A percentile compares a stretch with the other conserved stretches of the same genome.
Evolutionary conservation across 176 grass and related monocot genomes (phyloP).

Genomic region (Hsuehochloa calcarea): DNA sequence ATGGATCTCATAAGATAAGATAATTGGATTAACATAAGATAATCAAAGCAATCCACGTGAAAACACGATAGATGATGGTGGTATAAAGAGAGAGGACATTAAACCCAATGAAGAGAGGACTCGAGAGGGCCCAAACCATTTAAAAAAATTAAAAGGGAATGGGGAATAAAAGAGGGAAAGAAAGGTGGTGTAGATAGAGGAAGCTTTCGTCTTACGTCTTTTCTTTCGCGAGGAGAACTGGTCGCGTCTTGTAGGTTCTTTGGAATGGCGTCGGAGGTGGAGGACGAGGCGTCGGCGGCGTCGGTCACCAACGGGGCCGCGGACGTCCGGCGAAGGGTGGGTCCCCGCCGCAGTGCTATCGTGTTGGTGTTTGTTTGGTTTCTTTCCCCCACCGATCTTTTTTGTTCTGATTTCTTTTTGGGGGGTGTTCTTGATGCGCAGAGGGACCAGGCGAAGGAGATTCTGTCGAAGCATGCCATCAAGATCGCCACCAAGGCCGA

Average conservation of each 20-base stretch:
- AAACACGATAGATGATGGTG: too few species aligned
- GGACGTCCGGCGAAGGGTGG: slow-evolving; percentile 44
- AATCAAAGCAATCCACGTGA: too few species aligned
- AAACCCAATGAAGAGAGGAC: too few species aligned
- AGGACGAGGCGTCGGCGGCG: slow-evolving; percentile 21
- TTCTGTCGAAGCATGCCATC: slow-evolving; percentile 85
- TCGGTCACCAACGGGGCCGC: slow-evolving; percentile 29
- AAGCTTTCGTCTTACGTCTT: slow-evolving; percentile 20
- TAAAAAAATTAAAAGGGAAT: too few species aligned
- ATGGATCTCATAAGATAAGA: too few species aligned
- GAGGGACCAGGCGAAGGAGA: slow-evolving; percentile 79
- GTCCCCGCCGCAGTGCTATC: neutral
- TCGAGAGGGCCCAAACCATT: too few species aligned
- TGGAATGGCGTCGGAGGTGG: slow-evolving; percentile 40
- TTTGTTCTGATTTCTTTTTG: neutral
- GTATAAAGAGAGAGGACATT: too few species aligned
- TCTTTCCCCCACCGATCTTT: neutral
- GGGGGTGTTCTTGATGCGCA: neutral
- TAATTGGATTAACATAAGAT: too few species aligned
- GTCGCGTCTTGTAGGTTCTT: slow-evolving; percentile 37
- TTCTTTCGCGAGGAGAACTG: neutral
- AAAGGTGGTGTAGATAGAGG: slow-evolving; percentile 19
- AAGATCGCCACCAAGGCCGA: slow-evolving; percentile 89
- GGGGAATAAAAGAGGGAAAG: neutral
- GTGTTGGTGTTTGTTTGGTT: neutral